Evolutionary conservation across 306 rosid genomes (phyloP).

Genomic region (Cotoneaster glaucophyllus): DNA sequence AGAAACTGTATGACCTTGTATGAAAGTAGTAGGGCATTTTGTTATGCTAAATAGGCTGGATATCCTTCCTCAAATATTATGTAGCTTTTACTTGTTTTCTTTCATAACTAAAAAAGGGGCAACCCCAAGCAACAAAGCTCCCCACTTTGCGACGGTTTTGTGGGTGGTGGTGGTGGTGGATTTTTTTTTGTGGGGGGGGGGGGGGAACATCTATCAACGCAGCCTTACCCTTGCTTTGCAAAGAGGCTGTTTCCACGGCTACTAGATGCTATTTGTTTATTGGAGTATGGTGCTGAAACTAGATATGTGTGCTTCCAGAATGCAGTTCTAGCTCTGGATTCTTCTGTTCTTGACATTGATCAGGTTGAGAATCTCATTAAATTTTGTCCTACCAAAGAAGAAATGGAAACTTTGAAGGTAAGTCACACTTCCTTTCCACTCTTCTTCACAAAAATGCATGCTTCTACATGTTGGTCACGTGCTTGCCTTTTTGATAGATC

Average conservation of each 20-base stretch:
- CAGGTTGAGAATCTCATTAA: constrained; percentile 96
- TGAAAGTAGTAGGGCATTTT: background rate
- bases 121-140: too few species aligned
- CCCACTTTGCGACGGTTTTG: too few species aligned
- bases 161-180: too few species aligned
- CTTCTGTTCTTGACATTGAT: constrained; percentile 61
- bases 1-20: background rate
- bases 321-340: constrained; percentile 60
- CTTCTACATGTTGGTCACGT: background rate
- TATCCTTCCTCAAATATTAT: background rate
- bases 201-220: too few species aligned
- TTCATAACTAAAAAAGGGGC: background rate
- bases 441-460: background rate
- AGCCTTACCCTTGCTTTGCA: too few species aligned
- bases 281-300: background rate
- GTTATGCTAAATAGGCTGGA: background rate
- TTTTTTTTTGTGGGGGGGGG: too few species aligned
- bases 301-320: constrained; percentile 19
- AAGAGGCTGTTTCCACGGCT: too few species aligned
- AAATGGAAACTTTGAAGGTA: constrained; percentile 91
- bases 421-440: background rate
- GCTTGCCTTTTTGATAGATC: background rate
- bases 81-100: background rate
- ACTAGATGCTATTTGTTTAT: background rate
- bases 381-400: constrained; percentile 95